Evolutionary conservation across 345 rosid genomes (phyloP).

Genomic region (Pelargonium nanum): DNA sequence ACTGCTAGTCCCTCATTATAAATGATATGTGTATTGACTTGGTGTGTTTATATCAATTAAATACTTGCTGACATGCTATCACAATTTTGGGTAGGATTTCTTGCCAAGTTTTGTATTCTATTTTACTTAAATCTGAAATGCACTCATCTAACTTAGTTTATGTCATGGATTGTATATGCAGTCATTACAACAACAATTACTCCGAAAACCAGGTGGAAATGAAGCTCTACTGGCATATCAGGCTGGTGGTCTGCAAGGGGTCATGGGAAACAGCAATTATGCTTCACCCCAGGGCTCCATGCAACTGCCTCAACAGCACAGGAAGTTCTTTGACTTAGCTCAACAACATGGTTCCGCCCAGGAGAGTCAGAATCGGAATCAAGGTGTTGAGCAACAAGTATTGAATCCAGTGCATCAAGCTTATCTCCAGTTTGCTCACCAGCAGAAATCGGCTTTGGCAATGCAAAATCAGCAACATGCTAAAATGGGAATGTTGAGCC

Average conservation of each 20-base stretch:
- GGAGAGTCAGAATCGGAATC: slow-evolving; percentile 59
- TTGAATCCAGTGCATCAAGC: slow-evolving; percentile 80
- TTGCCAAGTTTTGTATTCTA: neutral
- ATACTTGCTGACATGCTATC: too few relatives aligned
- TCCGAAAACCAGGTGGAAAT: slow-evolving; percentile 63
- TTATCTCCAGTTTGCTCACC: slow-evolving; percentile 65
- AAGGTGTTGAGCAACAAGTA: slow-evolving; percentile 48
- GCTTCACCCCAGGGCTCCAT: slow-evolving; percentile 57
- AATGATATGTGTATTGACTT: too few relatives aligned
- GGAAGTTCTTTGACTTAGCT: slow-evolving; percentile 67
- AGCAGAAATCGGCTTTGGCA: slow-evolving; percentile 49
- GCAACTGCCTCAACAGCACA: slow-evolving; percentile 73
- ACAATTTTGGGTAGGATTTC: neutral
- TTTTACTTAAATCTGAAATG: neutral
- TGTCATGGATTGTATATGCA: slow-evolving; percentile 21
- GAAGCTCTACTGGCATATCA: slow-evolving; percentile 72
- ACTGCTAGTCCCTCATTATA: too few relatives aligned
- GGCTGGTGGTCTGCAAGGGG: slow-evolving; percentile 58
- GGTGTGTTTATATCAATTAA: too few relatives aligned
- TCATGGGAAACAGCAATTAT: slow-evolving; percentile 56
- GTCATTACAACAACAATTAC: slow-evolving; percentile 55
- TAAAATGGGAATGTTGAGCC: slow-evolving; percentile 56
- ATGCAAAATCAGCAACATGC: slow-evolving; percentile 61
- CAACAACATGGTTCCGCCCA: slow-evolving; percentile 61
- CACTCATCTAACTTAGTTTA: neutral